A percentile compares a stretch with the other conserved stretches of the same genome.
Evolutionary conservation across 768 basidiomycete species (phyloP).

Genomic region (Cubamyces sp.): DNA sequence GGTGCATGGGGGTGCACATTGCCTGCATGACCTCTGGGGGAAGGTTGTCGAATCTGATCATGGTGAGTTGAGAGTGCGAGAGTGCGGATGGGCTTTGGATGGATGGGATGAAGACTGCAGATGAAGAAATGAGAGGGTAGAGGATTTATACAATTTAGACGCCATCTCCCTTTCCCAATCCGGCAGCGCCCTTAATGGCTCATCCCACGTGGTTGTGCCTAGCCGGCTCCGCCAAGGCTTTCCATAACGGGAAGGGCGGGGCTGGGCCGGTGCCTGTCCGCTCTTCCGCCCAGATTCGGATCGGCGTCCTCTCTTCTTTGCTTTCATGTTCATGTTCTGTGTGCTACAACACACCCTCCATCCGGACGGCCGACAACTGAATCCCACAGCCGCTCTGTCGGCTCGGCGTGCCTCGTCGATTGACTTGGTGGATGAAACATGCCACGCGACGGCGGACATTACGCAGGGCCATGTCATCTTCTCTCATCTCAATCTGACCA

Average conservation of each 20-base stretch:
- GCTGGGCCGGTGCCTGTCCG: conserved; percentile 7
- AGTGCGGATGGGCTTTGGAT: neutral
- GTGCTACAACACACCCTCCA: too few species aligned
- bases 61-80: conserved; percentile 32
- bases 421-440: too few species aligned
- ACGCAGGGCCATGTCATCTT: too few species aligned
- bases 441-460: too few species aligned
- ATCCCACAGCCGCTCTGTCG: too few species aligned
- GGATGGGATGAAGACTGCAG: neutral
- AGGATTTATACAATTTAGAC: neutral
- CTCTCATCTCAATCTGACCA: too few species aligned
- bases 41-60: conserved; percentile 81
- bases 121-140: neutral
- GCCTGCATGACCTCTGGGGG: conserved; percentile 79
- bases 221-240: conserved; percentile 18
- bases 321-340: neutral
- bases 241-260: neutral
- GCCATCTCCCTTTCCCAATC: neutral
- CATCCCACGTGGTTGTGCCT: conserved; percentile 15
- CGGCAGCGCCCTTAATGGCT: neutral
- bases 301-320: too few species aligned
- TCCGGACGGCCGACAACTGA: too few species aligned
- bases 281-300: conserved; percentile 5
- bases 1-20: conserved; percentile 87
- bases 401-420: too few species aligned